A percentile compares a stretch with the other conserved stretches of the same genome.
Conservation (phyloP, 495 filamentous ascomycete genomes). For the Penicillium pulvis region DNA sequence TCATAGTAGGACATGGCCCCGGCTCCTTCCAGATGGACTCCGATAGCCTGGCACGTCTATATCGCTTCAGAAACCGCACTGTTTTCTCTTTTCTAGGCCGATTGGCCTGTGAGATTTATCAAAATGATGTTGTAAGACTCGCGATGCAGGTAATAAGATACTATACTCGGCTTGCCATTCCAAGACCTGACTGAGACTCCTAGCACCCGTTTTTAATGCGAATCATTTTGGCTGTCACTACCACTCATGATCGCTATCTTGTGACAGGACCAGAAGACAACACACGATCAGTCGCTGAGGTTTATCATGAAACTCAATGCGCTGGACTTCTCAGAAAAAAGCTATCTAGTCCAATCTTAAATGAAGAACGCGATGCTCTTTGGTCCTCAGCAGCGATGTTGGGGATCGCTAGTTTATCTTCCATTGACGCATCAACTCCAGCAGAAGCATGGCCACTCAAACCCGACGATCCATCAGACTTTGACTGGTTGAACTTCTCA, state of each 20-base stretch:
- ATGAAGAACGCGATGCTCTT: conserved; percentile 41
- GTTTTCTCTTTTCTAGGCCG: conserved; percentile 29
- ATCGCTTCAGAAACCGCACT: conserved; percentile 33
- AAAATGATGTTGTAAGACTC: conserved; percentile 13
- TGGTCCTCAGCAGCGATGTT: conserved; percentile 44
- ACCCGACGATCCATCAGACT: conserved; percentile 23
- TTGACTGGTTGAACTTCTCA: conserved; percentile 38
- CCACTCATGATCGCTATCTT: conserved; percentile 38
- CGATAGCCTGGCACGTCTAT: conserved; percentile 28
- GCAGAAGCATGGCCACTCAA: conserved; percentile 43
- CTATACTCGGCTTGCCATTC: no score
- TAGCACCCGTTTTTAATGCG: conserved; percentile 48
- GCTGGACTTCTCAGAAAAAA: conserved; percentile 33
- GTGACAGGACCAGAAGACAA: conserved; percentile 2
- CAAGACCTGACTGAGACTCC: background rate
- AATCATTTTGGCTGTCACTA: conserved; percentile 35
- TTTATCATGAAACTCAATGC: conserved; percentile 36
- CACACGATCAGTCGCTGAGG: conserved; percentile 27
- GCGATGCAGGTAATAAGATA: conserved; percentile 21
- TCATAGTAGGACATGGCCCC: conserved; percentile 16
- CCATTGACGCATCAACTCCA: conserved; percentile 28
- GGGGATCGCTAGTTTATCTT: conserved; percentile 34
- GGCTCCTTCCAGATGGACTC: conserved; percentile 27
- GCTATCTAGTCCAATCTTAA: conserved; percentile 28
- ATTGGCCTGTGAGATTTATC: conserved; percentile 18